These are phyloP conservation scores for Mucor piriformis DNA, from an alignment of 371 early-diverging fungal species.

Conservation along the genomic window DNA sequence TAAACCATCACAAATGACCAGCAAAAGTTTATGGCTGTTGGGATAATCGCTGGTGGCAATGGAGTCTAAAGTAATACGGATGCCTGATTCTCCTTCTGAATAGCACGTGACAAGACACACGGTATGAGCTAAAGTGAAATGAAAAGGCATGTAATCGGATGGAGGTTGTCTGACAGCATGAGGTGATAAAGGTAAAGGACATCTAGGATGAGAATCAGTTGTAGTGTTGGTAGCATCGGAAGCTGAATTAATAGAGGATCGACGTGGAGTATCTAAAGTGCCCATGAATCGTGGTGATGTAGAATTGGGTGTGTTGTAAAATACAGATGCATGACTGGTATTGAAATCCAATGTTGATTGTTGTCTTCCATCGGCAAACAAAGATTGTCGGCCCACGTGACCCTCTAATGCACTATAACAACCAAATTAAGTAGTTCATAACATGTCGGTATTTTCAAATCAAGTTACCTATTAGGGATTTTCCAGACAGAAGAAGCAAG, in stretches of 20 bases:
- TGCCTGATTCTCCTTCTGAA: constrained; percentile 88
- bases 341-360: constrained; percentile 11
- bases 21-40: constrained; percentile 86
- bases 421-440: too few species aligned
- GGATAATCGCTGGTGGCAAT: constrained; percentile 89
- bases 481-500: constrained; percentile 38
- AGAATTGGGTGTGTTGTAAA: constrained; percentile 8
- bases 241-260: constrained; percentile 40
- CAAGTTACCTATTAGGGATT: constrained; percentile 38
- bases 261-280: constrained; percentile 24
- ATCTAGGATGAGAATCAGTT: constrained; percentile 13
- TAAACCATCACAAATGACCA: constrained; percentile 89
- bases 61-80: constrained; percentile 94
- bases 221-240: constrained; percentile 28
- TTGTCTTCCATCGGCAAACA: constrained; percentile 6
- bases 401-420: constrained; percentile 12
- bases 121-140: constrained; percentile 73
- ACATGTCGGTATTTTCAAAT: too few species aligned
- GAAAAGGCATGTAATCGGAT: constrained; percentile 62
- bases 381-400: constrained; percentile 20
- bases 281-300: constrained; percentile 29
- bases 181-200: constrained; percentile 46
- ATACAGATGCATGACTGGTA: constrained; percentile 16
- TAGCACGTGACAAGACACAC: constrained; percentile 87
- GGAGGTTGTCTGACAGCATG: constrained; percentile 51